A percentile compares a stretch with the other conserved stretches of the same genome.
These are phyloP conservation scores for Helicocarpus griseus DNA, from an alignment of 2,329 filamentous ascomycete species.

Conservation along the genomic window DNA sequence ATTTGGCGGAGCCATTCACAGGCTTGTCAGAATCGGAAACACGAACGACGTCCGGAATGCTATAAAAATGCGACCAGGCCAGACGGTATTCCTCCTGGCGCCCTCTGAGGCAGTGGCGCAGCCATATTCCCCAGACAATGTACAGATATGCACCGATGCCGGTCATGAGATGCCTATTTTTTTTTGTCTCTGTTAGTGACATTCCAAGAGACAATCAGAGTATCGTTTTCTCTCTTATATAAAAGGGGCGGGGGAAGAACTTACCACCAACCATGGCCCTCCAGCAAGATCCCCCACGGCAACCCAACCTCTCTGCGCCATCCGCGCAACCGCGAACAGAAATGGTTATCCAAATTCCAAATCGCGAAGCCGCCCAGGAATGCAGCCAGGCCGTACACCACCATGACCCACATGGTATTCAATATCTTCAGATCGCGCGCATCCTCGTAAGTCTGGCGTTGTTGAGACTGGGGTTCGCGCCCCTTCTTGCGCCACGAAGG, in stretches of 20 bases:
- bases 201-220: no score
- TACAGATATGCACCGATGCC: constrained; percentile 76
- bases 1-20: background rate
- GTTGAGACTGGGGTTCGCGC: constrained; percentile 36
- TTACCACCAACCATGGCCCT: constrained; percentile 65
- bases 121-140: constrained; percentile 74
- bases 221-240: no score
- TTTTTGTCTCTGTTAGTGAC: no score
- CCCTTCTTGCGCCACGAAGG: constrained; percentile 45
- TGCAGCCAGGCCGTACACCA: constrained; percentile 55
- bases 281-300: constrained; percentile 69
- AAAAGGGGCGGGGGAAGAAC: constrained; percentile 15
- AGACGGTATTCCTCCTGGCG: constrained; percentile 62
- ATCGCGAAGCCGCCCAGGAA: constrained; percentile 68
- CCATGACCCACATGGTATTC: constrained; percentile 66
- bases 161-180: constrained; percentile 63
- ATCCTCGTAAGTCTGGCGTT: constrained; percentile 41
- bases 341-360: constrained; percentile 73
- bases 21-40: constrained; percentile 3
- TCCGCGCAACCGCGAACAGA: constrained; percentile 54
- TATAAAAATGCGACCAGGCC: constrained; percentile 56
- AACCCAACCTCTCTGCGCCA: constrained; percentile 62
- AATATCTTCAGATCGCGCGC: constrained; percentile 48
- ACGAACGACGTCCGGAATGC: constrained; percentile 46
- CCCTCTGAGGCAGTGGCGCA: constrained; percentile 65